Evolutionary conservation across 73 alveolate species (phyloP).

Genomic region (Paramecium sexaurelia): DNA sequence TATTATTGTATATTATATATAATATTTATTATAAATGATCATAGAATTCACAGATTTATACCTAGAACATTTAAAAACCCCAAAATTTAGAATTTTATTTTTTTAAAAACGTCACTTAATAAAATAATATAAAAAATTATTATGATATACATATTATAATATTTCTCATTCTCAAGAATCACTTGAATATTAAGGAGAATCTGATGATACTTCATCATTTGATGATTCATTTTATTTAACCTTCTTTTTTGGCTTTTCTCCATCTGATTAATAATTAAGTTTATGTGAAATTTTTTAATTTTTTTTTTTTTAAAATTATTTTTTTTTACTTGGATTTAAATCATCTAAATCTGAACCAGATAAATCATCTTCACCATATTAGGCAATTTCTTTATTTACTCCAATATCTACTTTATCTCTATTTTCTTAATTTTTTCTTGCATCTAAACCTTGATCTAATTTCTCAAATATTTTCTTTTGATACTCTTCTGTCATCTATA

Average conservation of each 20-base stretch:
- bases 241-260: background rate
- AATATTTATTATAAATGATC: background rate
- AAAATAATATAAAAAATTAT: background rate
- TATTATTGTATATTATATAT: background rate
- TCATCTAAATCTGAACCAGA: background rate
- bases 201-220: background rate
- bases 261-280: background rate
- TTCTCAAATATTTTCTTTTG: background rate
- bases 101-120: background rate
- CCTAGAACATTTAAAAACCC: background rate
- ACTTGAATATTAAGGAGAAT: background rate
- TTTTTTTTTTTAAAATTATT: background rate
- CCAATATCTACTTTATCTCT: background rate
- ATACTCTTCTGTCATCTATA: background rate
- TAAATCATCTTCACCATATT: background rate
- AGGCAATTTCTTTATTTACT: background rate
- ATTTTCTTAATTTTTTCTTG: background rate
- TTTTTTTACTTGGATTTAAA: background rate
- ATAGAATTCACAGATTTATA: background rate
- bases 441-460: background rate
- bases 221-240: background rate
- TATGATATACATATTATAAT: background rate
- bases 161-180: background rate
- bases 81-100: background rate
- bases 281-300: background rate